These are phyloP conservation scores for Cyamopsis tetragonoloba DNA, from an alignment of 306 rosid genomes.

Conservation along the genomic window DNA sequence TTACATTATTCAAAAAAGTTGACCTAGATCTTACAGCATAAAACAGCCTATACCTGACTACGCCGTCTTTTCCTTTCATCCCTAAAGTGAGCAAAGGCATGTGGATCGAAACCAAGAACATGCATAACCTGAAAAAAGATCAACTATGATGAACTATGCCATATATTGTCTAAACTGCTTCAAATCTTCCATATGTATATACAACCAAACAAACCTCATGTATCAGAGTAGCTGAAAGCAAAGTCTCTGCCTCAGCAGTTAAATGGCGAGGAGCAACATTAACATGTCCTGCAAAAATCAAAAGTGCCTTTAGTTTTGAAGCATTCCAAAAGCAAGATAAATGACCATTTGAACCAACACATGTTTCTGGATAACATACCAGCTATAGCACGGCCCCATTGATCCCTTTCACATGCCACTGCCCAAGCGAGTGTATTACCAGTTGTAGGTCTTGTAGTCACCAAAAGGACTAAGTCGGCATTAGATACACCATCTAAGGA, in stretches of 20 bases:
- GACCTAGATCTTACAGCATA: constrained; percentile 1
- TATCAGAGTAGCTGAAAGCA: constrained; percentile 93
- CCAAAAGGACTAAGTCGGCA: constrained; percentile 94
- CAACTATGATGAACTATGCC: constrained; percentile 19
- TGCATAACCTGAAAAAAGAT: constrained; percentile 79
- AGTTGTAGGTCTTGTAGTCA: constrained; percentile 96
- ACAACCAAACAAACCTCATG: constrained; percentile 68
- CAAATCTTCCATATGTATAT: constrained; percentile 1
- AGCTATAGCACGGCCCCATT: constrained; percentile 99
- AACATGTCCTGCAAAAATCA: constrained; percentile 67
- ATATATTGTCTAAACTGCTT: constrained; percentile 7
- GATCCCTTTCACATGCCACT: constrained; percentile 99
- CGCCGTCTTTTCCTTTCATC: constrained; percentile 96
- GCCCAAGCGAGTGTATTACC: constrained; percentile 99
- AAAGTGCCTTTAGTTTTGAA: constrained; percentile 15
- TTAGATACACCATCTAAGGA: constrained; percentile 72
- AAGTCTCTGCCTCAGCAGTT: constrained; percentile 96
- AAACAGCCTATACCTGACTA: constrained; percentile 50
- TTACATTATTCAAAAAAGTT: not conserved
- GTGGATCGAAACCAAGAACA: constrained; percentile 99
- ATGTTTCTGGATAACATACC: constrained; percentile 47
- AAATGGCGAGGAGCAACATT: constrained; percentile 99
- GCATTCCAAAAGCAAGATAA: constrained; percentile 16
- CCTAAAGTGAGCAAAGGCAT: constrained; percentile 96
- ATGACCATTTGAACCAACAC: not conserved